Percentiles rank a stretch among this genome's conserved stretches.
phyloP scores from a whole-genome alignment of 1,284 basidiomycete species.

The Tylopilus sp. region DNA sequence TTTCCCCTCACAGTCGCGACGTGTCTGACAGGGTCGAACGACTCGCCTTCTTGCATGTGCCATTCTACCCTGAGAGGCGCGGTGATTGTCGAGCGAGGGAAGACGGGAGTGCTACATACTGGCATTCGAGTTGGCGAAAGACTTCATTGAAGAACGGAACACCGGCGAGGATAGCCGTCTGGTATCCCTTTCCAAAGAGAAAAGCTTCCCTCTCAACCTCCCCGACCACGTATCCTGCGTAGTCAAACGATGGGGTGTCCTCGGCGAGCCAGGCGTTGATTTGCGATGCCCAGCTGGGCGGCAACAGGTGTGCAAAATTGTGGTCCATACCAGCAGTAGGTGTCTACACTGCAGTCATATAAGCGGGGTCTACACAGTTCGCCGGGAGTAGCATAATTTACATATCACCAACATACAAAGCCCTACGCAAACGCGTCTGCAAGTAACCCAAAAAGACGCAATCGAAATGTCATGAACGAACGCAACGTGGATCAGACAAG shows the following conservation, averaged over 20 bases:
- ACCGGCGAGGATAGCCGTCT: constrained; percentile 83
- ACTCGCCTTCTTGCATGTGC: constrained; percentile 84
- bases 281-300: constrained; percentile 86
- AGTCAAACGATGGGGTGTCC: constrained; percentile 96
- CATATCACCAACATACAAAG: no score
- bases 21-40: constrained; percentile 77
- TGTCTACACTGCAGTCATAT: no score
- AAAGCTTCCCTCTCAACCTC: constrained; percentile 85
- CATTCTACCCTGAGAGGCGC: constrained; percentile 74
- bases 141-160: constrained; percentile 96
- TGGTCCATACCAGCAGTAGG: constrained; percentile 15
- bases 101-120: constrained; percentile 49
- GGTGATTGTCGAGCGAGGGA: background rate
- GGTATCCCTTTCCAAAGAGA: constrained; percentile 81
- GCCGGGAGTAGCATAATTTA: no score
- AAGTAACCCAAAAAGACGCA: background rate
- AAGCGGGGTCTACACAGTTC: no score
- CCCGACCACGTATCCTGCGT: constrained; percentile 96
- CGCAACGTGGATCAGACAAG: constrained; percentile 16
- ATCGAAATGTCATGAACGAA: background rate
- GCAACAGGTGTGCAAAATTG: constrained; percentile 71
- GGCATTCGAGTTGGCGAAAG: constrained; percentile 86
- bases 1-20: constrained; percentile 92
- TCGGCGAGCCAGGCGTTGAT: constrained; percentile 86
- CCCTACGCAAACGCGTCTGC: background rate